Evolutionary conservation across 1,284 basidiomycete genomes (phyloP).

Genomic region (Tilletia setariae): DNA sequence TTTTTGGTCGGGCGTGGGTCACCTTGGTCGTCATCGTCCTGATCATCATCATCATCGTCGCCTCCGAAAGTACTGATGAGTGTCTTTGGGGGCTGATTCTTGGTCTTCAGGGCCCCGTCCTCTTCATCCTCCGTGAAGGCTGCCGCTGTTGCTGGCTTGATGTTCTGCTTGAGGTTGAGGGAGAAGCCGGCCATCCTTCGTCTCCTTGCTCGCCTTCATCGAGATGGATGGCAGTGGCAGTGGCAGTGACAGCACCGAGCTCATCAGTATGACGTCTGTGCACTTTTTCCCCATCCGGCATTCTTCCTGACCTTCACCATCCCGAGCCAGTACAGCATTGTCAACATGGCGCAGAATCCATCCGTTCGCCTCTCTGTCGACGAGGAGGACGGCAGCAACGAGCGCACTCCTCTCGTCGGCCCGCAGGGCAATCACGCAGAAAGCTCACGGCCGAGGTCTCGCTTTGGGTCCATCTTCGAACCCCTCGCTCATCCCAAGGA

Average conservation of each 20-base stretch:
- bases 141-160: not conserved
- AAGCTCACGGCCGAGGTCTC: too few species aligned
- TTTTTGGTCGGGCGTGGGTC: not conserved
- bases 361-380: not conserved
- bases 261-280: too few species aligned
- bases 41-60: constrained; percentile 17
- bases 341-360: not conserved
- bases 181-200: constrained; percentile 10
- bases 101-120: not conserved
- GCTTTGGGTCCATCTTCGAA: constrained; percentile 24
- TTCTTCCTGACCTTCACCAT: not conserved
- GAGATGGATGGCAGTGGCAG: too few species aligned
- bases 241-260: too few species aligned
- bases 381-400: constrained; percentile 1
- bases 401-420: constrained; percentile 9
- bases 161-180: not conserved
- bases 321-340: not conserved
- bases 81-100: not conserved
- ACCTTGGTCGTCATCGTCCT: constrained; percentile 27
- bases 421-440: not conserved
- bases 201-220: too few species aligned
- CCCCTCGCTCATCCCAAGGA: constrained; percentile 62
- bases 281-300: too few species aligned
- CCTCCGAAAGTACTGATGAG: constrained; percentile 2
- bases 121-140: not conserved